These are phyloP conservation scores for Piromyces finnis DNA, from an alignment of 192 early-diverging fungal species.

Conservation along the genomic window DNA sequence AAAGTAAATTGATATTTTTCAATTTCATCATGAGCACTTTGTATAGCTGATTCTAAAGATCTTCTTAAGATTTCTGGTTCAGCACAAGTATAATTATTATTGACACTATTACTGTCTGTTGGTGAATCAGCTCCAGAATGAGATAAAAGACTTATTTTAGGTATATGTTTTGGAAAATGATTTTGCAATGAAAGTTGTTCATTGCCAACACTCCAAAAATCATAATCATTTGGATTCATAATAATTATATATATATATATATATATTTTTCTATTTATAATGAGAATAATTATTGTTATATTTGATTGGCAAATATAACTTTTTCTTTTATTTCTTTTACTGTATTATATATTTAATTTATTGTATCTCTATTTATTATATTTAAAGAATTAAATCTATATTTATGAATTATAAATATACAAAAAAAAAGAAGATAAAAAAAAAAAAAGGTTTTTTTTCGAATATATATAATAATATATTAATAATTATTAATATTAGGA, in stretches of 20 bases:
- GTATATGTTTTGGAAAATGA: not conserved
- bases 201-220: not conserved
- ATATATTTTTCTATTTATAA: no score
- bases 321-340: no score
- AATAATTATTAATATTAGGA: no score
- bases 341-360: no score
- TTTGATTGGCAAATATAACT: no score
- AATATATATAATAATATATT: no score
- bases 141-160: not conserved
- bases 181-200: not conserved
- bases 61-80: not conserved
- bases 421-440: no score
- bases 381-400: no score
- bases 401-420: no score
- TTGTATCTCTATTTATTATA: no score
- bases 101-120: not conserved
- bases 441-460: no score
- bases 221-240: not conserved
- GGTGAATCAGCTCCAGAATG: not conserved
- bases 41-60: not conserved
- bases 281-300: no score
- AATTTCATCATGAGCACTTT: not conserved
- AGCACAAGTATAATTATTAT: not conserved
- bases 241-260: not conserved
- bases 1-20: not conserved